Evolutionary conservation across 2,329 filamentous ascomycete genomes (phyloP).

Genomic region (Talaromyces verruculosus): DNA sequence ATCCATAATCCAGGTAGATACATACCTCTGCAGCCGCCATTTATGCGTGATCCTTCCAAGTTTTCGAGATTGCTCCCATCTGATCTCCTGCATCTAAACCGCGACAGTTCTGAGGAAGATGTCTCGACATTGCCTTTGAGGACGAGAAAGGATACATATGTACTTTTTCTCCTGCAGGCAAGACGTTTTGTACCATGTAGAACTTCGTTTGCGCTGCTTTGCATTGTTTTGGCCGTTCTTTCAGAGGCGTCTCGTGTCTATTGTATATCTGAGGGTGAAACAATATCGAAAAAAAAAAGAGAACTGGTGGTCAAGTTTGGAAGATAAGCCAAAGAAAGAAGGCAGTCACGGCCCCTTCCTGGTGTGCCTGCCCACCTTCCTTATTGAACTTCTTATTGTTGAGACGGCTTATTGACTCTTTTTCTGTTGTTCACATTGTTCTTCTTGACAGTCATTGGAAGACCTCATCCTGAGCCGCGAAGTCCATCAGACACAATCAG

Average conservation of each 20-base stretch:
- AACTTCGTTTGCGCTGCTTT: background rate
- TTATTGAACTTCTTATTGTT: background rate
- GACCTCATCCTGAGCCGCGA: background rate
- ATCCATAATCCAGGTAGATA: background rate
- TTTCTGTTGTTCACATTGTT: background rate
- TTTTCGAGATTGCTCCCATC: background rate
- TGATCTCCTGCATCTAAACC: background rate
- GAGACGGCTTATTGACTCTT: background rate
- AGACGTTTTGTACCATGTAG: background rate
- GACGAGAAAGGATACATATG: conserved; percentile 11
- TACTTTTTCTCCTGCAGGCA: background rate
- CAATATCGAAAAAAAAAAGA: background rate
- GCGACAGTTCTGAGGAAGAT: background rate
- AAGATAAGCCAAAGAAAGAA: background rate
- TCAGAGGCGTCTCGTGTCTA: background rate
- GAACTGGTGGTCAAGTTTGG: background rate
- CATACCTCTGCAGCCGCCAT: background rate
- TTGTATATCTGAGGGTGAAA: background rate
- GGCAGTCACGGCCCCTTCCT: background rate
- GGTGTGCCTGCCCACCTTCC: background rate
- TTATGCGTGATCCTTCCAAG: background rate
- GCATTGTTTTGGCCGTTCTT: background rate
- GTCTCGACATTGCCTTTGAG: conserved; percentile 9
- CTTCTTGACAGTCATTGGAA: background rate
- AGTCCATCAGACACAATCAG: background rate